Conservation (phyloP, 352 stramenopile genomes). For the Phytophthora sp. region DNA sequence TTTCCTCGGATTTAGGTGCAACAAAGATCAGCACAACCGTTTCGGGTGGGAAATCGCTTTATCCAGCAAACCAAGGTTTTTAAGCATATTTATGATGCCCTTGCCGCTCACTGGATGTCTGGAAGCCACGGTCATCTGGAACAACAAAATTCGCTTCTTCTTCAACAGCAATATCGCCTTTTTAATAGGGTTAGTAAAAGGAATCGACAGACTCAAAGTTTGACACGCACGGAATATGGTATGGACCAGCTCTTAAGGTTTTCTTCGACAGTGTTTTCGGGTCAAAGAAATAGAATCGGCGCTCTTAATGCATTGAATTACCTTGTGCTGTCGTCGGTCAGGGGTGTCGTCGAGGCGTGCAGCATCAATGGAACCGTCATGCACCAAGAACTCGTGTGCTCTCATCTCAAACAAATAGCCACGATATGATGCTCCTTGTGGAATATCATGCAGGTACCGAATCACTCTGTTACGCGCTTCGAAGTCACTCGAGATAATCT, state of each 20-base stretch:
- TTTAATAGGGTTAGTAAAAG: neutral
- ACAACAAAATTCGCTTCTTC: neutral
- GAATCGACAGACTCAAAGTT: conserved; percentile 5
- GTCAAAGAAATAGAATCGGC: conserved; percentile 1
- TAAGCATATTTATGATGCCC: neutral
- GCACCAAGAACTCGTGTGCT: neutral
- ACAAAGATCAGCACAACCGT: conserved; percentile 5
- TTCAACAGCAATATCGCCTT: neutral
- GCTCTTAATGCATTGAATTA: neutral
- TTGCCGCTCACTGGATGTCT: conserved; percentile 8
- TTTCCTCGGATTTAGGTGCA: neutral
- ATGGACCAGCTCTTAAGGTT: neutral
- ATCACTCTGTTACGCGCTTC: neutral
- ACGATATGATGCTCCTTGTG: neutral
- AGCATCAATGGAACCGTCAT: neutral
- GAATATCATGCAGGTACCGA: neutral
- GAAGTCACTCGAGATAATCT: neutral
- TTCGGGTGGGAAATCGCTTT: neutral
- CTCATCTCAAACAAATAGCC: neutral
- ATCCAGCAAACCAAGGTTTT: neutral
- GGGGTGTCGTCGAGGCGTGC: neutral
- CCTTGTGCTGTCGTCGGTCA: neutral
- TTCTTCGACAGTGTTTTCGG: neutral
- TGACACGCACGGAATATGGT: neutral
- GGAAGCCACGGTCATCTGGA: conserved; percentile 1